Conservation (phyloP, 192 early-diverging fungal genomes). For the Backusella macrospora region DNA sequence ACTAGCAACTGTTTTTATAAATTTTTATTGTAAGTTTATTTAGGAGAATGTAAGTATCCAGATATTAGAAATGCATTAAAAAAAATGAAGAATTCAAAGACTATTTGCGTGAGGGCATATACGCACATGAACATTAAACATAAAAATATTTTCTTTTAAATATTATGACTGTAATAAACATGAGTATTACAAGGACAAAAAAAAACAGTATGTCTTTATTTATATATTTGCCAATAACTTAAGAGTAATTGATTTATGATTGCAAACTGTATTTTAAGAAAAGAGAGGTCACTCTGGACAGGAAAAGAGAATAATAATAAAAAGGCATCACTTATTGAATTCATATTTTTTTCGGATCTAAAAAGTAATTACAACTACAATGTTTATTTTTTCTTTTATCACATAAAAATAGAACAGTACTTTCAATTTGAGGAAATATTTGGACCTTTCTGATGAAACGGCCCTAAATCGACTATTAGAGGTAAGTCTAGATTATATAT, state of each 20-base stretch:
- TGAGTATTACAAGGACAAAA: background rate
- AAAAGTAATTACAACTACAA: too few species aligned
- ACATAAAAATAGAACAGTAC: background rate
- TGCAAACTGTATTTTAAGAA: background rate
- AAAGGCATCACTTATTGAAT: background rate
- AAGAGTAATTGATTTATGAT: background rate
- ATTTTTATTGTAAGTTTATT: background rate
- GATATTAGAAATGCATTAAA: background rate
- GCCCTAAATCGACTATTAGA: background rate
- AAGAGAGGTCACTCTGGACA: too few species aligned
- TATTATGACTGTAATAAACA: background rate
- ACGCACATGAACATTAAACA: background rate
- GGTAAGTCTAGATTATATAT: background rate
- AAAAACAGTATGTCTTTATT: background rate
- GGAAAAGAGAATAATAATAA: background rate
- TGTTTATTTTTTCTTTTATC: background rate
- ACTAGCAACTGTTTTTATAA: background rate
- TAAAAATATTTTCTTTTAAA: background rate
- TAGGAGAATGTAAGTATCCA: background rate
- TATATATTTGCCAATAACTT: background rate
- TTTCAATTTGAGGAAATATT: background rate
- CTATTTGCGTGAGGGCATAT: background rate
- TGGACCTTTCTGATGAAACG: background rate
- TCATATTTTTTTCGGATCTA: too few species aligned
- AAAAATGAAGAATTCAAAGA: background rate